Evolutionary conservation across 495 filamentous ascomycete genomes (phyloP), one percentile per base, ranked within the genome.

Genomic region (Penicillium dipodomyicola): DNA sequence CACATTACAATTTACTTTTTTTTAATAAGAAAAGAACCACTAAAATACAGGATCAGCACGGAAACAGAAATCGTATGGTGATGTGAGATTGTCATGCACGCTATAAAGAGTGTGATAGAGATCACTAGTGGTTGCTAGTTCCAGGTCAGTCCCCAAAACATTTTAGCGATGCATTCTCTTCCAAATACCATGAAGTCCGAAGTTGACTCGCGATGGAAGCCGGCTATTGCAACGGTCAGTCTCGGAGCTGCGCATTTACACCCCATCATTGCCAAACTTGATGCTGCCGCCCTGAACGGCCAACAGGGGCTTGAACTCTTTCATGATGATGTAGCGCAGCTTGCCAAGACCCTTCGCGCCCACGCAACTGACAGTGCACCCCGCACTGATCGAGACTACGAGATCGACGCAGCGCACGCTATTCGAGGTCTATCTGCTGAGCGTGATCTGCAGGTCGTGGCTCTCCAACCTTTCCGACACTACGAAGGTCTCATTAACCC

Each of bases 381-480:
- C 52, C 56, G 58, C 35, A 47, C 66, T 32, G 59, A 60, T 22
- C 64, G 66, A 33, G 62, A 61, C 9, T 65, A 56, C 32, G 63
- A 65, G 56, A 57, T 67, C 27, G 74, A 71, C 20, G 87, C 88
- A 5, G 86, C 87, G 15, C 65, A 71, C 10, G 64, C 73, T 25
- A 82, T 91, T 44, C 71, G 71, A 5, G 57, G 64, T 7, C 71
- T 85, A 23, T 89, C 85, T 67, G 67, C 77, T 19, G 73, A 76
- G 15, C 75, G 81, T 32, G 67, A 66, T 11, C 72, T 91, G 35
- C 62, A 64, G 11, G 78, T 90, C 45, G 61, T 90, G 19, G 82
- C 83, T 33, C 75, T 91, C 1, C 87, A 91, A 65, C 88, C 88
- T 4, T 90, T 90, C 66, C 80, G 82, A 64, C 83, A 88, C 67